These are phyloP conservation scores for Lipomyces lipofer DNA, from an alignment of 805 yeast genomes.

Conservation along the genomic window DNA sequence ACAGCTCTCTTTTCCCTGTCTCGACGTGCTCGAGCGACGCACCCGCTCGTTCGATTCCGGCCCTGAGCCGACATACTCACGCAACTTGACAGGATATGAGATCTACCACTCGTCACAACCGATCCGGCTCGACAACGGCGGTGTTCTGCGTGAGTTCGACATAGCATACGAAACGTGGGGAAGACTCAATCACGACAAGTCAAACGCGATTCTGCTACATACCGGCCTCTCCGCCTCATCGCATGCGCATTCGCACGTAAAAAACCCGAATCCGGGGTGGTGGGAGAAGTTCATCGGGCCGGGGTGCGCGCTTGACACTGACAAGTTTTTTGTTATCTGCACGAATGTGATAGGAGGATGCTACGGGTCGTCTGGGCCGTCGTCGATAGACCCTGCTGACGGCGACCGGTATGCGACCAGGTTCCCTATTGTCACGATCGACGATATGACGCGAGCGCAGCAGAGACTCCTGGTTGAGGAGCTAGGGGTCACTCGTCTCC, in stretches of 20 bases:
- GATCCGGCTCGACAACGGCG: slow-evolving; percentile 78
- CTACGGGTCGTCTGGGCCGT: slow-evolving; percentile 93
- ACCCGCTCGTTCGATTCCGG: slow-evolving; percentile 55
- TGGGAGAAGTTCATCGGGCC: slow-evolving; percentile 95
- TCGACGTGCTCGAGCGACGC: slow-evolving; percentile 66
- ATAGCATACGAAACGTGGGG: slow-evolving; percentile 98
- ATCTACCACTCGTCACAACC: slow-evolving; percentile 57
- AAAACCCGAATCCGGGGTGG: slow-evolving; percentile 80
- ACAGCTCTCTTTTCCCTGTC: slow-evolving; percentile 77
- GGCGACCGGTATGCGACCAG: slow-evolving; percentile 73
- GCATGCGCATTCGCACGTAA: slow-evolving; percentile 79
- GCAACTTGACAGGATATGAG: slow-evolving; percentile 66
- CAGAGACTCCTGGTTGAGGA: slow-evolving; percentile 61
- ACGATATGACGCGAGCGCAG: slow-evolving; percentile 92
- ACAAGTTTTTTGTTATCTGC: slow-evolving; percentile 78
- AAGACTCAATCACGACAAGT: slow-evolving; percentile 54
- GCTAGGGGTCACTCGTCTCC: slow-evolving; percentile 62
- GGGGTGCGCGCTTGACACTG: slow-evolving; percentile 71
- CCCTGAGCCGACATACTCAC: slow-evolving; percentile 74
- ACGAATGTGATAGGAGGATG: slow-evolving; percentile 94
- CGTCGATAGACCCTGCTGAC: slow-evolving; percentile 72
- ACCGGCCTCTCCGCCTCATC: slow-evolving; percentile 93
- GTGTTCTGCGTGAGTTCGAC: slow-evolving; percentile 66
- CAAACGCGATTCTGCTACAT: slow-evolving; percentile 78
- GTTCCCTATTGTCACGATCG: slow-evolving; percentile 81